These are phyloP conservation scores for Epichloe sp. DNA, from an alignment of 2,329 filamentous ascomycete species.

Conservation along the genomic window DNA sequence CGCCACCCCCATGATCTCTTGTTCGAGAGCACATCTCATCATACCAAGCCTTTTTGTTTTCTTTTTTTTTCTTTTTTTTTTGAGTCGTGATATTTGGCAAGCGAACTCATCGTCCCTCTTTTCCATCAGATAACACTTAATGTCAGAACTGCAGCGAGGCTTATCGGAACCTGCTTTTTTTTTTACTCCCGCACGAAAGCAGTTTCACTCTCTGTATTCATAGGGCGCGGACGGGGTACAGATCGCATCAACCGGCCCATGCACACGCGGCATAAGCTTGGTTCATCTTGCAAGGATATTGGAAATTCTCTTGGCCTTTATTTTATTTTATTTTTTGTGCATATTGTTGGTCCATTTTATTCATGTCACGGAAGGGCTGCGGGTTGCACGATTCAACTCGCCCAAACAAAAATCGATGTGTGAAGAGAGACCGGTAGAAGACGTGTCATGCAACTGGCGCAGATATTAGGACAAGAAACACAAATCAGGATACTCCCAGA, in stretches of 20 bases:
- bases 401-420: not conserved
- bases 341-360: not conserved
- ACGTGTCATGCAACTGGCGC: not conserved
- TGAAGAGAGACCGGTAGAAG: not conserved
- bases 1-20: not conserved
- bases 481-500: too few relatives aligned
- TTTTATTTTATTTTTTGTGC: not conserved
- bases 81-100: too few relatives aligned
- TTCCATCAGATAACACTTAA: too few relatives aligned
- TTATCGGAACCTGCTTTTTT: too few relatives aligned
- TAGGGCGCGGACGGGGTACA: too few relatives aligned
- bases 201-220: too few relatives aligned
- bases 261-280: too few relatives aligned
- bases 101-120: too few relatives aligned
- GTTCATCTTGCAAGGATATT: too few relatives aligned
- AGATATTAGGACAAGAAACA: not conserved
- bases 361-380: not conserved
- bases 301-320: not conserved
- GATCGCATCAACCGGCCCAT: too few relatives aligned
- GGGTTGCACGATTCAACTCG: not conserved
- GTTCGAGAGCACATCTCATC: not conserved
- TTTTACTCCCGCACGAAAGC: too few relatives aligned
- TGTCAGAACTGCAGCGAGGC: too few relatives aligned
- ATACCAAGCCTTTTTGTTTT: not conserved
- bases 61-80: not conserved